Conservation (phyloP, 2,329 filamentous ascomycete genomes). For the Tolypocladium paradoxum region DNA sequence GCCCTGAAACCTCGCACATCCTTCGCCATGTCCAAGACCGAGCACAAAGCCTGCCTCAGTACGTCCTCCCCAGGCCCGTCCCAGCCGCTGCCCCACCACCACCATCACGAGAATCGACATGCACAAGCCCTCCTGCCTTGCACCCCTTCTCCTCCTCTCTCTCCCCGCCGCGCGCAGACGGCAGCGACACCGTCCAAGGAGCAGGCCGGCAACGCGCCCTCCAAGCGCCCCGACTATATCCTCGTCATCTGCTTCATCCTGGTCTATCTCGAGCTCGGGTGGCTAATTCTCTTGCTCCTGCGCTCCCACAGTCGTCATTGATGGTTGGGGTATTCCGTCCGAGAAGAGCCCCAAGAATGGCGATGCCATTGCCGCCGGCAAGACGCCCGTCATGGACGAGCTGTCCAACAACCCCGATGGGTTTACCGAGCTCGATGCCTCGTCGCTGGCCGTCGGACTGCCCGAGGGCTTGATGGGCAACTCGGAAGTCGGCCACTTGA, state of each 20-base stretch:
- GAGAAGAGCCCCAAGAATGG: conserved; percentile 74
- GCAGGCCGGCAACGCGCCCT: conserved; percentile 3
- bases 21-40: conserved; percentile 39
- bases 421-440: conserved; percentile 89
- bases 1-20: background rate
- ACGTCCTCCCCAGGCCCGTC: conserved; percentile 29
- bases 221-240: conserved; percentile 22
- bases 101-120: conserved; percentile 6
- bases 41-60: conserved; percentile 53
- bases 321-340: conserved; percentile 89
- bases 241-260: conserved; percentile 40
- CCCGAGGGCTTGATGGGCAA: conserved; percentile 98
- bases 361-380: conserved; percentile 87
- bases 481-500: conserved; percentile 95
- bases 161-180: conserved; percentile 8
- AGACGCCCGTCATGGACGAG: conserved; percentile 90
- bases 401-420: conserved; percentile 75
- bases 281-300: conserved; percentile 47
- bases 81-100: conserved; percentile 12
- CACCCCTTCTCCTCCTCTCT: conserved; percentile 4
- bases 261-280: conserved; percentile 45
- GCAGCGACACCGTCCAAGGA: conserved; percentile 2
- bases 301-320: conserved; percentile 75
- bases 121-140: background rate
- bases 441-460: conserved; percentile 87